Conservation (phyloP, 140 eudicot genomes). For the Cichorium intybus region DNA sequence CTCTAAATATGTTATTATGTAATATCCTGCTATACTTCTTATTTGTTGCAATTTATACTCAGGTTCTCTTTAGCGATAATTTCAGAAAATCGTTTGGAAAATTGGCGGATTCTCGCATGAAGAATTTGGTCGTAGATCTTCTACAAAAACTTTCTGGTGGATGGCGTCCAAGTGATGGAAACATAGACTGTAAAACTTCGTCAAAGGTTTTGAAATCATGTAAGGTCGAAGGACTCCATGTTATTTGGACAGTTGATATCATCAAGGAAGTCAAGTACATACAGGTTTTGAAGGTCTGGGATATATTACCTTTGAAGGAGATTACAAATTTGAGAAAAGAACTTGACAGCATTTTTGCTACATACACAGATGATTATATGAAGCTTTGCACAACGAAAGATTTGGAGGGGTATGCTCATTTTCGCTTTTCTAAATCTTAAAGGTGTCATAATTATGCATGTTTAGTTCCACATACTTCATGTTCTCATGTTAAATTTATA, state of each 20-base stretch:
- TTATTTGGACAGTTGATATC: slow-evolving; percentile 51
- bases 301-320: slow-evolving; percentile 33
- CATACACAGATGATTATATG: slow-evolving; percentile 19
- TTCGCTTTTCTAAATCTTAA: neutral
- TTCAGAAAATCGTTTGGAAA: slow-evolving; percentile 50
- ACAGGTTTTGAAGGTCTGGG: slow-evolving; percentile 75
- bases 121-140: slow-evolving; percentile 40
- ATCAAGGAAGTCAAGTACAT: slow-evolving; percentile 38
- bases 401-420: slow-evolving; percentile 43
- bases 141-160: slow-evolving; percentile 51
- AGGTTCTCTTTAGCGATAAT: slow-evolving; percentile 59
- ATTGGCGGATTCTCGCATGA: slow-evolving; percentile 23
- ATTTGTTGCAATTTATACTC: neutral
- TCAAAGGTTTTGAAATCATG: slow-evolving; percentile 40
- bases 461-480: neutral
- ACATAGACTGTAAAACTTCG: no score
- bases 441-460: neutral
- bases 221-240: slow-evolving; percentile 40
- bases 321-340: slow-evolving; percentile 5
- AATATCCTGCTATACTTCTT: neutral
- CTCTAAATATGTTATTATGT: neutral
- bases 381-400: slow-evolving; percentile 27
- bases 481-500: neutral
- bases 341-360: slow-evolving; percentile 17
- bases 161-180: slow-evolving; percentile 54